Percentiles rank a stretch among this genome's conserved stretches.
These are phyloP conservation scores for Fusarium sp. DNA, from an alignment of 2,329 filamentous ascomycete species.

Conservation along the genomic window DNA sequence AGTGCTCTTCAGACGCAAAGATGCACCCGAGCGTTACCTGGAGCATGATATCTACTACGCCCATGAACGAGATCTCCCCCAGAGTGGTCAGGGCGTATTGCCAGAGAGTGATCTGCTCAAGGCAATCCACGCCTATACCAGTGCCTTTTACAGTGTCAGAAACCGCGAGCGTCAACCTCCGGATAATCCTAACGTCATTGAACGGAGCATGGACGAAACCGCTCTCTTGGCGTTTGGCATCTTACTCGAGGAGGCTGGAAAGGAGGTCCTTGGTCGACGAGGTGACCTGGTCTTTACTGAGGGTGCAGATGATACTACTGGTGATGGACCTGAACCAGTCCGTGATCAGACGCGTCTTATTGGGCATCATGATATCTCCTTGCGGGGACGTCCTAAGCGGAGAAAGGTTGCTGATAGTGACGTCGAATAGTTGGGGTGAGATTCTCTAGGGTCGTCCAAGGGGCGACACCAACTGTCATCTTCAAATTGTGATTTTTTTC, in stretches of 20 bases:
- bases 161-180: slow-evolving; percentile 40
- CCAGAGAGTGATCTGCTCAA: slow-evolving; percentile 79
- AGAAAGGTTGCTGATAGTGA: slow-evolving; percentile 47
- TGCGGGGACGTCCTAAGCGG: slow-evolving; percentile 51
- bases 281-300: slow-evolving; percentile 82
- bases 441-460: slow-evolving; percentile 8
- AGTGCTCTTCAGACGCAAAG: slow-evolving; percentile 74
- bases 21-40: slow-evolving; percentile 75
- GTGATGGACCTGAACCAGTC: slow-evolving; percentile 35
- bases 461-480: slow-evolving; percentile 4
- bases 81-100: slow-evolving; percentile 62
- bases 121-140: slow-evolving; percentile 75
- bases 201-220: slow-evolving; percentile 80
- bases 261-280: slow-evolving; percentile 70
- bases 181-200: slow-evolving; percentile 57
- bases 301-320: slow-evolving; percentile 51
- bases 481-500: slow-evolving; percentile 1
- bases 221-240: slow-evolving; percentile 82
- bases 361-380: slow-evolving; percentile 43
- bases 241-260: slow-evolving; percentile 77
- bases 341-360: slow-evolving; percentile 39
- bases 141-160: slow-evolving; percentile 72
- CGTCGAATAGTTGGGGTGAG: slow-evolving; percentile 22
- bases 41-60: slow-evolving; percentile 80
- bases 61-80: slow-evolving; percentile 67